These are phyloP conservation scores for Aureobasidium zeae DNA, from an alignment of 2,329 filamentous ascomycete species.

Conservation along the genomic window DNA sequence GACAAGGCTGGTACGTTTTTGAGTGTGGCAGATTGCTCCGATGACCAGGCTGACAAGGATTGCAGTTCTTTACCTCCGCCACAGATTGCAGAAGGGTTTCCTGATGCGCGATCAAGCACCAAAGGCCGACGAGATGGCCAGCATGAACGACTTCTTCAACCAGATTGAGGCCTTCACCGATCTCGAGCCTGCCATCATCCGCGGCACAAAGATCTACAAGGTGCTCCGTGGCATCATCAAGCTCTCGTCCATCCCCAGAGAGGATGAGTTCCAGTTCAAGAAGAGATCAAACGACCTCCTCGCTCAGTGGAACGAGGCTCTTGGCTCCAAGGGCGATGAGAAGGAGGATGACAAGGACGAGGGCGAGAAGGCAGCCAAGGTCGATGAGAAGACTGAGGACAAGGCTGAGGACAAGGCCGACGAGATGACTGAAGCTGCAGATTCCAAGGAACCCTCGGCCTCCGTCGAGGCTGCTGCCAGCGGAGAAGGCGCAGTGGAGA, in stretches of 20 bases:
- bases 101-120: slow-evolving; percentile 74
- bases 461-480: slow-evolving; percentile 22
- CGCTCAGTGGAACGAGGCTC: slow-evolving; percentile 78
- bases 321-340: slow-evolving; percentile 33
- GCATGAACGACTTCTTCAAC: slow-evolving; percentile 65
- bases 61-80: slow-evolving; percentile 90
- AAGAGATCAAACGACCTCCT: slow-evolving; percentile 68
- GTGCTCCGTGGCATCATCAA: slow-evolving; percentile 92
- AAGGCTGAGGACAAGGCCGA: too few relatives aligned
- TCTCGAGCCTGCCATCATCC: slow-evolving; percentile 81
- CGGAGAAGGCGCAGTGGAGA: slow-evolving; percentile 24
- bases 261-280: slow-evolving; percentile 86
- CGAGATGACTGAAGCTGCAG: slow-evolving; percentile 28
- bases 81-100: slow-evolving; percentile 91
- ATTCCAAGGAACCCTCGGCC: slow-evolving; percentile 18
- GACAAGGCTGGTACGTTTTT: too few relatives aligned
- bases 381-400: slow-evolving; percentile 28
- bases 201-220: slow-evolving; percentile 95
- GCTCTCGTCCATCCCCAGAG: slow-evolving; percentile 72
- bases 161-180: slow-evolving; percentile 75
- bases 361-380: slow-evolving; percentile 6
- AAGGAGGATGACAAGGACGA: slow-evolving; percentile 11
- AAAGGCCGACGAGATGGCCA: slow-evolving; percentile 74
- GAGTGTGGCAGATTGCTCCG: too few relatives aligned
- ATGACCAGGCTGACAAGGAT: too few relatives aligned